Evolutionary conservation across 2,329 filamentous ascomycete species (phyloP).

Genomic region (Aspergillus sergii): DNA sequence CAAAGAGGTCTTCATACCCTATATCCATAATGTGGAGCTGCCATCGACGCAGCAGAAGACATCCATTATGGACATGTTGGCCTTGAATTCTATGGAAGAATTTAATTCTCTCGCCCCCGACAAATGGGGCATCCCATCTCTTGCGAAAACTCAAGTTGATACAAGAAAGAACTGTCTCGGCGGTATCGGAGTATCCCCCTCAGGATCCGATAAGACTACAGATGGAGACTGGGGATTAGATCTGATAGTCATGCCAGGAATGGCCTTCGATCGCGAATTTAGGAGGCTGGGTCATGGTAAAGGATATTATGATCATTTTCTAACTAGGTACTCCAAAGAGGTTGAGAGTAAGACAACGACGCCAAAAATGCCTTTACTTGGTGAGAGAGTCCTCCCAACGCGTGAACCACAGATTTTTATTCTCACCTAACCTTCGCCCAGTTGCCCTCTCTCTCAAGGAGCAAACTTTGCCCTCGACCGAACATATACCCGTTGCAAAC

Average conservation of each 20-base stretch:
- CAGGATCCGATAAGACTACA: conserved; percentile 18
- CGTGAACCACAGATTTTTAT: conserved; percentile 35
- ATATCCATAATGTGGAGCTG: conserved; percentile 67
- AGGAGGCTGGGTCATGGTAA: conserved; percentile 88
- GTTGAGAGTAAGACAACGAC: conserved; percentile 33
- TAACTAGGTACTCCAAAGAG: conserved; percentile 69
- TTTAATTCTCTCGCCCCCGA: conserved; percentile 77
- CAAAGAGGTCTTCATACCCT: conserved; percentile 90
- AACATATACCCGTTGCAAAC: conserved; percentile 71
- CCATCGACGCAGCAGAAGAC: conserved; percentile 47
- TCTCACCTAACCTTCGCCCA: conserved; percentile 40
- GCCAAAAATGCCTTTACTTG: conserved; percentile 59
- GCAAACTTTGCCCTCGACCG: conserved; percentile 70
- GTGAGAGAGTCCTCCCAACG: conserved; percentile 45
- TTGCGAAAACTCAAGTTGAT: conserved; percentile 66
- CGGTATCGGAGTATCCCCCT: conserved; percentile 50
- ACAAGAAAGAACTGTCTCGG: conserved; percentile 74
- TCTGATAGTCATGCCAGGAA: conserved; percentile 86
- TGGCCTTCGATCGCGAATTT: conserved; percentile 80
- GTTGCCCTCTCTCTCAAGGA: conserved; percentile 83
- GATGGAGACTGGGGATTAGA: conserved; percentile 62
- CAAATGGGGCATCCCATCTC: conserved; percentile 92
- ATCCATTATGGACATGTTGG: conserved; percentile 95
- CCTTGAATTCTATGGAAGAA: conserved; percentile 71
- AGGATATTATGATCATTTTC: conserved; percentile 94